Conservation (phyloP, 2,329 filamentous ascomycete genomes). For the Verticillium zaregamsianum region DNA sequence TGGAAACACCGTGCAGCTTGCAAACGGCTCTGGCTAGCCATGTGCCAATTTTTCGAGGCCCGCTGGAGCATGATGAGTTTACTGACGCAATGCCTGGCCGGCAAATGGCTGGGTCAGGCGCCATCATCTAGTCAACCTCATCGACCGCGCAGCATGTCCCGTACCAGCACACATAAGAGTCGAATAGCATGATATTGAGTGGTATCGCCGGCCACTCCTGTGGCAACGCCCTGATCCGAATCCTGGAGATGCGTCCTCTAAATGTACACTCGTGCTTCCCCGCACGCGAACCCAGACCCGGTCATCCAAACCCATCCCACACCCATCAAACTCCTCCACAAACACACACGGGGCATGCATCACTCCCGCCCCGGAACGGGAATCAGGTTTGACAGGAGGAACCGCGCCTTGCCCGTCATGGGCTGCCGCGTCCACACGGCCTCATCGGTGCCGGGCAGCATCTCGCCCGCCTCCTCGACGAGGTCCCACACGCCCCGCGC, state of each 20-base stretch:
- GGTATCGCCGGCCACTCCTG: not conserved
- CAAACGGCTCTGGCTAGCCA: too few species aligned
- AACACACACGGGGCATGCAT: not conserved
- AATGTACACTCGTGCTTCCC: not conserved
- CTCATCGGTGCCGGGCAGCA: slow-evolving; percentile 20
- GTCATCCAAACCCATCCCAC: too few species aligned
- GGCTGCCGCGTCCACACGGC: slow-evolving; percentile 30
- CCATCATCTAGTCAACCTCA: too few species aligned
- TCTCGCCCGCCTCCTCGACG: slow-evolving; percentile 31
- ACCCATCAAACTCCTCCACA: too few species aligned
- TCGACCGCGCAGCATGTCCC: too few species aligned
- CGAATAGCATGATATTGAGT: not conserved
- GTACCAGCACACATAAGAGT: not conserved
- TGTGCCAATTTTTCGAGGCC: too few species aligned
- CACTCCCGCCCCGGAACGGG: not conserved
- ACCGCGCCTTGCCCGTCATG: slow-evolving; percentile 25
- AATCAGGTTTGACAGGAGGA: slow-evolving; percentile 22
- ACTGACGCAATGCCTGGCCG: too few species aligned
- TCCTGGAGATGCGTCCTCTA: not conserved
- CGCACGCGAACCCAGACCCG: not conserved
- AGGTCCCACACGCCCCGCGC: slow-evolving; percentile 28
- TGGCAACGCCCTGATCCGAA: not conserved
- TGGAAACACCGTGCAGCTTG: too few species aligned
- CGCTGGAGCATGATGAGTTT: too few species aligned
- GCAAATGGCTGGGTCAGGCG: too few species aligned